A percentile compares a stretch with the other conserved stretches of the same genome.
phyloP scores from a whole-genome alignment of 805 yeast genomes.

The Yamadazyma paraphyllophila region DNA sequence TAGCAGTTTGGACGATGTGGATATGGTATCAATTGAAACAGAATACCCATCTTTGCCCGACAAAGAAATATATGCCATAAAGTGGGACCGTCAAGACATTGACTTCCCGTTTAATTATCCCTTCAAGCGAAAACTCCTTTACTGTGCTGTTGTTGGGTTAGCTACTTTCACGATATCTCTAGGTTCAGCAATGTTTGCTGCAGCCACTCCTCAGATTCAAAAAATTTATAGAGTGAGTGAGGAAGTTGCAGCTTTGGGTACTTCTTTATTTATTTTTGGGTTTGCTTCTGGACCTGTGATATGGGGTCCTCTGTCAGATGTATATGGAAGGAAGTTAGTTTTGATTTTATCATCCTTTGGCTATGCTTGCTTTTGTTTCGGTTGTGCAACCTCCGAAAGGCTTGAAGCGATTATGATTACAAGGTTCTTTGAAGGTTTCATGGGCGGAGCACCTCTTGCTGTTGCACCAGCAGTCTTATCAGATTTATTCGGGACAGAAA shows the following conservation, averaged over 20 bases:
- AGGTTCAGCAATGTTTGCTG: constrained; percentile 83
- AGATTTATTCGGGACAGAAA: constrained; percentile 64
- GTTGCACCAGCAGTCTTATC: constrained; percentile 85
- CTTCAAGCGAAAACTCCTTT: constrained; percentile 21
- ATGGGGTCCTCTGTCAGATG: constrained; percentile 53
- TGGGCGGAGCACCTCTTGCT: constrained; percentile 84
- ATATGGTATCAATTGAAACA: not conserved
- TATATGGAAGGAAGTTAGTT: constrained; percentile 40
- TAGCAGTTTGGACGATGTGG: not conserved
- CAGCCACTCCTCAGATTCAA: constrained; percentile 51
- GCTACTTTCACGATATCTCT: constrained; percentile 50
- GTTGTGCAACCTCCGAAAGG: constrained; percentile 75
- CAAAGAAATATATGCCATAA: not conserved
- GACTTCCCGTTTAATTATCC: constrained; percentile 72
- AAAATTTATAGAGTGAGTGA: constrained; percentile 53
- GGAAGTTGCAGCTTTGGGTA: constrained; percentile 69
- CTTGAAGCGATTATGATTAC: constrained; percentile 73
- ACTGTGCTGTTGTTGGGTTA: constrained; percentile 27
- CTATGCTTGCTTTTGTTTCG: constrained; percentile 47
- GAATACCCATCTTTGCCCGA: not conserved
- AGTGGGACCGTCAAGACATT: not conserved
- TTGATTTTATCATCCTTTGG: constrained; percentile 42
- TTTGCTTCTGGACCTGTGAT: constrained; percentile 90
- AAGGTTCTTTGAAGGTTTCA: constrained; percentile 75
- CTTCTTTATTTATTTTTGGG: constrained; percentile 83